Evolutionary conservation across 805 yeast genomes (phyloP), one percentile per base, ranked within the genome.

Genomic region (Saccharomycopsis sp.): DNA sequence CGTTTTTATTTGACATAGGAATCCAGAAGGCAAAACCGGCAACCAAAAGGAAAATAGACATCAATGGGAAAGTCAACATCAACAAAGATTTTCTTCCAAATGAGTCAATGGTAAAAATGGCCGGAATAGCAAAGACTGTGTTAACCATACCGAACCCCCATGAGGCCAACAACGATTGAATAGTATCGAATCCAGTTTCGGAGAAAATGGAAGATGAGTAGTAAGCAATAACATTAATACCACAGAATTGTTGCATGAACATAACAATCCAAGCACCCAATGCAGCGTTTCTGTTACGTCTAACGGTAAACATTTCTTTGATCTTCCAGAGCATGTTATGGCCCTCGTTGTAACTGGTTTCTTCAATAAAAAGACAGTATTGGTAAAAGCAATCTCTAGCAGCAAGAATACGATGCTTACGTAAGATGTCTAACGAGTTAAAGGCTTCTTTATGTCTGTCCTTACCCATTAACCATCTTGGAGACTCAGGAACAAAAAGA

Each of bases 241-340:
- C 96, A 73, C 96, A 89, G 74, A 89, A 87, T 70, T 89, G 96
- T 74, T 89, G 96, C 89, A 86, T 86, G 68, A 89, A 87, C 83
- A 90, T 89, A 60, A 85, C 89, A 63, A 89, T 78, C 80, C 86
- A 86, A 2, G 96, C 83, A 57, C 89, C 96, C 58, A 86, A 65
- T 5, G 89, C 83, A 56, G 94, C 96, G 68, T 89, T 86, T 72
- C 96, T 81, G 71, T 87, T 88, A 76, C 97, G 82, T 70, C 94
- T 80, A 53, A 87, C 77, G 1, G 85, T 78, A 68, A 89, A 76
- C 75, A 88, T 74, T 68, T 85, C 87, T 56, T 72, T 72, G 53
- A 81, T 55, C 66, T 83, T 79, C 63, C 69, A 72, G 65, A 66
- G 68, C 58, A 78, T 77, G 35, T 34, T 41, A 14, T 17, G n/a